Conservation (phyloP, 805 yeast species). For the Metschnikowia noctiluminum region DNA sequence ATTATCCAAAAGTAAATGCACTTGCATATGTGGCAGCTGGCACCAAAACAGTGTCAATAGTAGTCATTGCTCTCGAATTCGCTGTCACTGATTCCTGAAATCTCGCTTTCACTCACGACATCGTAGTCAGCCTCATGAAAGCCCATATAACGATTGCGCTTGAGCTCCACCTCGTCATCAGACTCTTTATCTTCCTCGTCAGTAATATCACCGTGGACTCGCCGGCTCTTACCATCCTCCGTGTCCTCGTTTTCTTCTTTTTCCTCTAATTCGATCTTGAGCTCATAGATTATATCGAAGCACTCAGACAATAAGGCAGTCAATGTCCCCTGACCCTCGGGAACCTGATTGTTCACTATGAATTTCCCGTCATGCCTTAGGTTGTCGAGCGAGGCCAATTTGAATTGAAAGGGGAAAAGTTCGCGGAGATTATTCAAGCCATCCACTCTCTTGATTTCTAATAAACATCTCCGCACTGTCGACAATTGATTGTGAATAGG, state of each 20-base stretch:
- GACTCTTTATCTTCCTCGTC: conserved; percentile 27
- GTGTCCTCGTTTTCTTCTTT: conserved; percentile 34
- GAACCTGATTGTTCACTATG: conserved; percentile 80
- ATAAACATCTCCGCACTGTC: conserved; percentile 84
- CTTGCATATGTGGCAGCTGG: too few species aligned
- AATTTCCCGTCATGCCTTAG: conserved; percentile 89
- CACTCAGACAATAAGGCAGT: conserved; percentile 90
- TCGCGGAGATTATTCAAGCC: conserved; percentile 87
- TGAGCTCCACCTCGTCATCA: conserved; percentile 45
- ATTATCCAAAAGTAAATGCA: too few species aligned
- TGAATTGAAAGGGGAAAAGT: conserved; percentile 93
- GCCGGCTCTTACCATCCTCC: conserved; percentile 3
- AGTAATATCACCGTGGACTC: conserved; percentile 12
- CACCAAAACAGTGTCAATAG: conserved; percentile 20
- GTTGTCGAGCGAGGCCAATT: conserved; percentile 85
- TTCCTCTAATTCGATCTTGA: conserved; percentile 80
- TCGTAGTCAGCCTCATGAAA: conserved; percentile 47
- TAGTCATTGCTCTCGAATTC: conserved; percentile 44
- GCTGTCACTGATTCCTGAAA: conserved; percentile 24
- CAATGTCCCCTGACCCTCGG: conserved; percentile 97
- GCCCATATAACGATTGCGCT: conserved; percentile 41
- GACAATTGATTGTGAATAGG: conserved; percentile 91
- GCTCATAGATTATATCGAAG: conserved; percentile 88
- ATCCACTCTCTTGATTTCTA: conserved; percentile 89
- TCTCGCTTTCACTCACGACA: conserved; percentile 33